These are phyloP conservation scores for Rhinocladiella similis DNA, from an alignment of 2,329 filamentous ascomycete genomes.

Conservation along the genomic window DNA sequence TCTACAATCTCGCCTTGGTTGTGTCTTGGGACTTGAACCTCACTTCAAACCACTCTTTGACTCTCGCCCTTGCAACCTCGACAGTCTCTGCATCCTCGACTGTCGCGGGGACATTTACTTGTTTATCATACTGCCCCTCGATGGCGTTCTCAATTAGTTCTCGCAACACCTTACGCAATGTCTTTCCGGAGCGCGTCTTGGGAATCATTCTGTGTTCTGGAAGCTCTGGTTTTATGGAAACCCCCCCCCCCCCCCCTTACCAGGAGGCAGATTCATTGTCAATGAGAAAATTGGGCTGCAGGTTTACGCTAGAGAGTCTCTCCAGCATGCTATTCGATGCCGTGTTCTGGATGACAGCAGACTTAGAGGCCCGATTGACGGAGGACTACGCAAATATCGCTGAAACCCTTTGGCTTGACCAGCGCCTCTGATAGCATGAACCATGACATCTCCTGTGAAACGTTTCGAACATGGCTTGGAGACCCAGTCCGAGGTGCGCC, in stretches of 20 bases:
- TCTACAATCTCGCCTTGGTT: slow-evolving; percentile 28
- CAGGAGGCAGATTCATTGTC: neutral
- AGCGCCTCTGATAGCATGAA: neutral
- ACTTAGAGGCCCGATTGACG: neutral
- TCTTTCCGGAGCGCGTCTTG: slow-evolving; percentile 91
- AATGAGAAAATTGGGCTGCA: neutral
- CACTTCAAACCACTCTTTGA: slow-evolving; percentile 72
- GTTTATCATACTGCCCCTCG: slow-evolving; percentile 69
- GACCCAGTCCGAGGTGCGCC: neutral
- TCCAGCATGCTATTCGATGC: neutral
- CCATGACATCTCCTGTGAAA: neutral
- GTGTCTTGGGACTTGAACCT: slow-evolving; percentile 31
- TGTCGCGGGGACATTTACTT: slow-evolving; percentile 75
- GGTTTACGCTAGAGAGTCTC: neutral
- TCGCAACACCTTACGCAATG: slow-evolving; percentile 74
- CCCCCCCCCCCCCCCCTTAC: too few relatives aligned
- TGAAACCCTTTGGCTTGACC: neutral
- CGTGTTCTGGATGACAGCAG: neutral
- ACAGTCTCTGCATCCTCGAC: slow-evolving; percentile 79
- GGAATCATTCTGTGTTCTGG: slow-evolving; percentile 66
- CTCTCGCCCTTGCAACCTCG: slow-evolving; percentile 68
- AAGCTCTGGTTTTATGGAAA: neutral
- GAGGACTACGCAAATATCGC: neutral
- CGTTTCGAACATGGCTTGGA: neutral
- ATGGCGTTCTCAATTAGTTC: slow-evolving; percentile 82